These are phyloP conservation scores for Austroboletus novae-zelandiae DNA, from an alignment of 1,284 basidiomycete genomes.

Conservation along the genomic window DNA sequence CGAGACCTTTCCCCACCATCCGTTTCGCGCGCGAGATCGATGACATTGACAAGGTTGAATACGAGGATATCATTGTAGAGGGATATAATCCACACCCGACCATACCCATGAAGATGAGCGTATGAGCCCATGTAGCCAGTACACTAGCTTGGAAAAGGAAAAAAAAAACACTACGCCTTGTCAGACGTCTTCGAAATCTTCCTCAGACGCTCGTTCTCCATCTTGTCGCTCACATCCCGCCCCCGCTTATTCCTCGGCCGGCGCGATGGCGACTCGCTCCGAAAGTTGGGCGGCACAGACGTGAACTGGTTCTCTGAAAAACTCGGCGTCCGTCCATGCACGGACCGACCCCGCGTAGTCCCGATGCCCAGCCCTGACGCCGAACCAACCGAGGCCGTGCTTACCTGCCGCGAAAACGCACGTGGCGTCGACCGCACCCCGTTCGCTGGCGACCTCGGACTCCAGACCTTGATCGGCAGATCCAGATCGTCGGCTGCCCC, in stretches of 20 bases:
- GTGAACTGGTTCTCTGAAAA: conserved; percentile 47
- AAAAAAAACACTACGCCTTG: not conserved
- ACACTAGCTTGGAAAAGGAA: too few relatives aligned
- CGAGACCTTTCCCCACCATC: conserved; percentile 83
- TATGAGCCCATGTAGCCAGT: conserved; percentile 42
- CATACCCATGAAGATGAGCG: conserved; percentile 98
- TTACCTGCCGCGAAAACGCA: conserved; percentile 11
- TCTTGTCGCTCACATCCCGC: conserved; percentile 13
- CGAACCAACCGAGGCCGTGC: conserved; percentile 12
- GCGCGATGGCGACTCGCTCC: conserved; percentile 29
- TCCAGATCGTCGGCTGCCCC: conserved; percentile 9
- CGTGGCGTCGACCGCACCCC: conserved; percentile 36
- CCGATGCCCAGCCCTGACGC: not conserved
- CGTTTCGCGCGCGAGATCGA: conserved; percentile 62
- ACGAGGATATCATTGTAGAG: conserved; percentile 82
- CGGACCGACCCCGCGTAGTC: conserved; percentile 2
- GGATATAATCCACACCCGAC: conserved; percentile 85
- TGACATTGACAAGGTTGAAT: conserved; percentile 80
- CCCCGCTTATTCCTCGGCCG: conserved; percentile 29
- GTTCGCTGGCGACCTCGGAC: not conserved
- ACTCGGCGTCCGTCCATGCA: conserved; percentile 22
- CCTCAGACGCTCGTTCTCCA: conserved; percentile 18
- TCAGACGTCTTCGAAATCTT: conserved; percentile 20
- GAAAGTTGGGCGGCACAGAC: conserved; percentile 39
- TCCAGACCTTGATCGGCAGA: not conserved